Evolutionary conservation across 306 rosid genomes (phyloP).

Genomic region (Hippophae rhamnoides): DNA sequence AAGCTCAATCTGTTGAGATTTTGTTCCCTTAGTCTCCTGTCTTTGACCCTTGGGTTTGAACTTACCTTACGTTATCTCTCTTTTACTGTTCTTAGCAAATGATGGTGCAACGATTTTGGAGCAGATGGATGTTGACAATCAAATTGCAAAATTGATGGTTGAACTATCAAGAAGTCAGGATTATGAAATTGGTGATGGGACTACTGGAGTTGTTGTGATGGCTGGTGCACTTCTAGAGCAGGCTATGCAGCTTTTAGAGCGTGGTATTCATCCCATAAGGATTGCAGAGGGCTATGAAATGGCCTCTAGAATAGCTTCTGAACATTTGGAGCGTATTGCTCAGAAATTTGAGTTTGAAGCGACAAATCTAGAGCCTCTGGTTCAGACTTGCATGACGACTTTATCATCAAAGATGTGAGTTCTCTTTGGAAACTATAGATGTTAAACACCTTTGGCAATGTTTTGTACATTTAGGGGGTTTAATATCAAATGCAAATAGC

Average conservation of each 20-base stretch:
- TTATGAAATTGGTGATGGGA: conserved; percentile 98
- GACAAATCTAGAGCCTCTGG: conserved; percentile 53
- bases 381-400: conserved; percentile 98
- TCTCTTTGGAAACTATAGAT: not conserved
- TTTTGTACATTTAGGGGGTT: too few relatives aligned
- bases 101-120: conserved; percentile 97
- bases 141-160: conserved; percentile 95
- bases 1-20: too few relatives aligned
- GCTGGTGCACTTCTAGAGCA: conserved; percentile 93
- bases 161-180: conserved; percentile 93
- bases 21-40: not conserved
- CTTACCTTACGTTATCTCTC: not conserved
- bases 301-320: conserved; percentile 77
- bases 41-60: conserved; percentile 4
- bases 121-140: conserved; percentile 96
- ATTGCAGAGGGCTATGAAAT: conserved; percentile 90
- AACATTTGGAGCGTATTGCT: conserved; percentile 59
- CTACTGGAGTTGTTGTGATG: conserved; percentile 95
- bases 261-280: conserved; percentile 87
- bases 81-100: conserved; percentile 38
- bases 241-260: conserved; percentile 78
- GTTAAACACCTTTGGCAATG: too few relatives aligned
- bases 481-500: too few relatives aligned
- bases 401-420: conserved; percentile 86
- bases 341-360: conserved; percentile 62